These are phyloP conservation scores for Backusella tarrabulga DNA, from an alignment of 192 early-diverging fungal species.

Conservation along the genomic window DNA sequence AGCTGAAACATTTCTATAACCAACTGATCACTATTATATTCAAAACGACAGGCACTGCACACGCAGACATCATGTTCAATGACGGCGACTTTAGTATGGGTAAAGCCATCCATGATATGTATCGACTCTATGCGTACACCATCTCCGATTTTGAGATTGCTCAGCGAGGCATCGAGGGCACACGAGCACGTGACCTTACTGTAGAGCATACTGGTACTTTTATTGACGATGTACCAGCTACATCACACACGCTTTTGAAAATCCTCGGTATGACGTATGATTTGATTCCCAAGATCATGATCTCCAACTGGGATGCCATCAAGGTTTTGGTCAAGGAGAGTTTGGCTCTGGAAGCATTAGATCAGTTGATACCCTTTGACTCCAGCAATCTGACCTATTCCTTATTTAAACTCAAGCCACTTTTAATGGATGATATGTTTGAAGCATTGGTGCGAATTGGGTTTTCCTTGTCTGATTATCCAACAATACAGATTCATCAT, in stretches of 20 bases:
- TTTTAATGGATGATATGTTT: constrained; percentile 73
- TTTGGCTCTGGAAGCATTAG: constrained; percentile 1
- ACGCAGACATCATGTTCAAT: constrained; percentile 9
- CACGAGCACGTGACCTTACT: constrained; percentile 22
- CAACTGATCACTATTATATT: constrained; percentile 13
- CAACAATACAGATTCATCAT: constrained; percentile 54
- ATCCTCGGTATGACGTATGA: constrained; percentile 56
- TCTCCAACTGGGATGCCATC: neutral
- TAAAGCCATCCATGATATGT: constrained; percentile 39
- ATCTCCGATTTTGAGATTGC: constrained; percentile 69
- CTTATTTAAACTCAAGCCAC: constrained; percentile 40
- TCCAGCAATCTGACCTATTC: neutral
- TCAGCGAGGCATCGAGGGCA: constrained; percentile 64
- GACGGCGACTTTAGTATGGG: neutral
- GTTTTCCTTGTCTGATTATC: constrained; percentile 32
- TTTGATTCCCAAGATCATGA: constrained; percentile 18
- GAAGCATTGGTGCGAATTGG: constrained; percentile 61
- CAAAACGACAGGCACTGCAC: neutral
- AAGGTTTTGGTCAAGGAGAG: neutral
- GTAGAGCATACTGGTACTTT: constrained; percentile 45
- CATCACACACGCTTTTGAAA: constrained; percentile 67
- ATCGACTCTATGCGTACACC: constrained; percentile 65
- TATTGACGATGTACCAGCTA: constrained; percentile 62
- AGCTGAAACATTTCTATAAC: neutral
- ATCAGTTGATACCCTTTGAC: neutral